Conservation (phyloP, 1,284 basidiomycete species). For the Leccinum pachyderme region DNA sequence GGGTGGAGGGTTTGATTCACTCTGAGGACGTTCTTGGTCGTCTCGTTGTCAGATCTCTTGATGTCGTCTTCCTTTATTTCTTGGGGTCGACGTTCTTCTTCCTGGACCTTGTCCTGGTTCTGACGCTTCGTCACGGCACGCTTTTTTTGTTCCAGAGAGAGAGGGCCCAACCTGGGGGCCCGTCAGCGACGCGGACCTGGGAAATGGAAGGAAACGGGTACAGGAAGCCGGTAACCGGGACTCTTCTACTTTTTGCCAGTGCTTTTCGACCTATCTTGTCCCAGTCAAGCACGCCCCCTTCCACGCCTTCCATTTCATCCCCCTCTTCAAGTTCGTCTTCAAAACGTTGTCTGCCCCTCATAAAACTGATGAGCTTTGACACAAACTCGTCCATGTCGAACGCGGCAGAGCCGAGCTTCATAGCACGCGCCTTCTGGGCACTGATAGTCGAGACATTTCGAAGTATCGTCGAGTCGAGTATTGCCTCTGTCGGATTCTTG, state of each 20-base stretch:
- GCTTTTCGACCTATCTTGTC: constrained; percentile 71
- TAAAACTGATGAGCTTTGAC: constrained; percentile 63
- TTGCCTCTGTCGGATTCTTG: constrained; percentile 76
- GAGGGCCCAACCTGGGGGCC: constrained; percentile 65
- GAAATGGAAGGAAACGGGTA: constrained; percentile 36
- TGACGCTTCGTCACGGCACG: constrained; percentile 57
- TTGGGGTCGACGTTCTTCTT: constrained; percentile 65
- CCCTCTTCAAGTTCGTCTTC: constrained; percentile 45
- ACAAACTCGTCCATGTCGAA: constrained; percentile 87
- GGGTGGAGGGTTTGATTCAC: constrained; percentile 38
- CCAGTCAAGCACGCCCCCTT: constrained; percentile 59
- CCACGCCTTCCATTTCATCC: constrained; percentile 43
- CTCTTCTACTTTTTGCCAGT: constrained; percentile 69
- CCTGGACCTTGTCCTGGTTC: constrained; percentile 72
- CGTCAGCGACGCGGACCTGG: constrained; percentile 4
- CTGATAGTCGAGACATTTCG: constrained; percentile 66
- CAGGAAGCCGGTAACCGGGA: constrained; percentile 80
- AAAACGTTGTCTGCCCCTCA: constrained; percentile 60
- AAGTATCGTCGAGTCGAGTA: constrained; percentile 74
- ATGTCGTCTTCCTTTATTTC: constrained; percentile 78
- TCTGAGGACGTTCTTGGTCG: constrained; percentile 70
- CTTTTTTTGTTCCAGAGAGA: constrained; percentile 76
- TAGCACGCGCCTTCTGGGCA: constrained; percentile 78
- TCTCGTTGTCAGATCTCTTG: constrained; percentile 74
- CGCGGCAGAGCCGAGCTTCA: constrained; percentile 77